Evolutionary conservation across 495 filamentous ascomycete species (phyloP).

Genomic region (Paragyromitra xinjiangensis): DNA sequence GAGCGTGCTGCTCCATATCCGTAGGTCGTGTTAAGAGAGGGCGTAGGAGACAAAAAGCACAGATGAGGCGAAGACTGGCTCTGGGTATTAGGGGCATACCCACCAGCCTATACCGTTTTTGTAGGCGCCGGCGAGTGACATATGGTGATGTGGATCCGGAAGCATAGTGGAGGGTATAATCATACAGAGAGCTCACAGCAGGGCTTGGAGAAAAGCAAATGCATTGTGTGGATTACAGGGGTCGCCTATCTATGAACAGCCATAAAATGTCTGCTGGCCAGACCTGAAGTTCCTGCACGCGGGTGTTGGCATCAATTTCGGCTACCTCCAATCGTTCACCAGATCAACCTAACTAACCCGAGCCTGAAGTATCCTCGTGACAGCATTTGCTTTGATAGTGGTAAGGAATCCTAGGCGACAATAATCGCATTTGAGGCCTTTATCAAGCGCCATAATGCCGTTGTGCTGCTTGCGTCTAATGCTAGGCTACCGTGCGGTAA

Average conservation of each 20-base stretch:
- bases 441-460: background rate
- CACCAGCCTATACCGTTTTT: too few relatives aligned
- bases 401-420: background rate
- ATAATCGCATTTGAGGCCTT: background rate
- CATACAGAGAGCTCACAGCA: too few relatives aligned
- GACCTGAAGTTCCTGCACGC: background rate
- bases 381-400: background rate
- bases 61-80: background rate
- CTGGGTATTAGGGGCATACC: too few relatives aligned
- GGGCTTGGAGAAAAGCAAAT: too few relatives aligned
- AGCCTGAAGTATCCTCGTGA: background rate
- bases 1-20: background rate
- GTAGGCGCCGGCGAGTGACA: constrained; percentile 4
- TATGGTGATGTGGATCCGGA: background rate
- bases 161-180: background rate
- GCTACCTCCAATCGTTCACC: background rate
- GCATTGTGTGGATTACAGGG: too few relatives aligned
- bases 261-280: background rate
- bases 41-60: too few relatives aligned
- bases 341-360: background rate
- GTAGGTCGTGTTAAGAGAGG: background rate
- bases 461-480: background rate
- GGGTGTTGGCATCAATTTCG: background rate
- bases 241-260: background rate
- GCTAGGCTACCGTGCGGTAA: background rate